Conservation (phyloP, 768 basidiomycete species). For the Podaxis sp. region DNA sequence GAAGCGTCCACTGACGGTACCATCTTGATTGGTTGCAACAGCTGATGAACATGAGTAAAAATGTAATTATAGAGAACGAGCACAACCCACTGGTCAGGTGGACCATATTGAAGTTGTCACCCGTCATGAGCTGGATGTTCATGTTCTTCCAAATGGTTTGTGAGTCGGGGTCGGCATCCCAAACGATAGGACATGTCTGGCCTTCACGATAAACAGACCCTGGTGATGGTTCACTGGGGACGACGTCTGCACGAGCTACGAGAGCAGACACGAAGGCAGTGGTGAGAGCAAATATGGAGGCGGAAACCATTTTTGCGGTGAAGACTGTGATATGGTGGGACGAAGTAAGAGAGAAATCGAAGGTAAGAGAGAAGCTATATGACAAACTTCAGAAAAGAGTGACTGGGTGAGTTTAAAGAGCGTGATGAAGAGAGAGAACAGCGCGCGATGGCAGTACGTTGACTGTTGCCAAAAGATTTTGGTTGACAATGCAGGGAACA, state of each 20-base stretch:
- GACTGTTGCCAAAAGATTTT: background rate
- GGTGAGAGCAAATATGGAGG: slow-evolving; percentile 33
- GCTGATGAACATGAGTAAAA: slow-evolving; percentile 33
- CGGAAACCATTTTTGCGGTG: slow-evolving; percentile 13
- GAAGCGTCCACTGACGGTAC: slow-evolving; percentile 48
- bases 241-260: slow-evolving; percentile 50
- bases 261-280: slow-evolving; percentile 28
- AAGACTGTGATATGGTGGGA: background rate
- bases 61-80: background rate
- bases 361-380: background rate
- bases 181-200: slow-evolving; percentile 46
- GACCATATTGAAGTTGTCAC: slow-evolving; percentile 65
- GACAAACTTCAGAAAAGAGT: background rate
- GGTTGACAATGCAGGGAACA: slow-evolving; percentile 1
- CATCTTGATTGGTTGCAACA: slow-evolving; percentile 57
- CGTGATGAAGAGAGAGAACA: slow-evolving; percentile 2
- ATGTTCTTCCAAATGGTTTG: slow-evolving; percentile 65
- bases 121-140: slow-evolving; percentile 79
- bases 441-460: background rate
- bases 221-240: slow-evolving; percentile 57
- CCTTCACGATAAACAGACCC: slow-evolving; percentile 57
- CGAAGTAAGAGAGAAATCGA: background rate
- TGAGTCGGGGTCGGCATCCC: slow-evolving; percentile 49
- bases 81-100: slow-evolving; percentile 54
- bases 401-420: slow-evolving; percentile 15